Evolutionary conservation across 2,329 filamentous ascomycete species (phyloP), one percentile per base, ranked within the genome.

Genomic region (Pseudopithomyces chartarum): DNA sequence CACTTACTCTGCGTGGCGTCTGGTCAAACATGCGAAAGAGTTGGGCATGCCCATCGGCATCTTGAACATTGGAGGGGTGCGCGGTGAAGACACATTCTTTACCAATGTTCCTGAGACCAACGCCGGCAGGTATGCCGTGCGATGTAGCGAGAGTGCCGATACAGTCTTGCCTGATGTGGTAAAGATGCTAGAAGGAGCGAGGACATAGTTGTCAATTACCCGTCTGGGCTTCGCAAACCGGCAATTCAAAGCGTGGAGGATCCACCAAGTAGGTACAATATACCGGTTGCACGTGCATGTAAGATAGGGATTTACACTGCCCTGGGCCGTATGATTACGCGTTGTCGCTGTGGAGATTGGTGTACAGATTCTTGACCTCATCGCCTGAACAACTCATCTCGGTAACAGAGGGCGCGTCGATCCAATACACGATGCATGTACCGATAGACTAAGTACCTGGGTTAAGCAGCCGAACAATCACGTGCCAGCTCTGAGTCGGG

Each of bases 1-100:
- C 6, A 98, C 95, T 0, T 98, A 96, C 74, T 97, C 92, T 11
- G 95, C 95, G 0, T 99, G 92, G 92, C 83, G 94, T 56, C 76
- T 99, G 53, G 92, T 90, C 1, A 94, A 92, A 78, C 82, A 88
- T 57, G 95, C 94, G 29, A 88, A 90, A 65, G 90, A 95, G 65
- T 84, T 87, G 60, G 87, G 87, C 0, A 94, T 96, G 86, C 88
- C 92, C 15, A 90, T 98, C 71, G 93, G 88, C 0, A 88, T 97
- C 40, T 79, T 97, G 56, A 98, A 97, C 68, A 83, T 97, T 57
- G 90, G 91, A n/a, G 90, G 91, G 10, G 87, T 92, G 23, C 83
- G 91, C 65, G 90, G 90, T 15, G 90, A 96, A 70, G 88, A 92
- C n/a, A 78, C 77, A 3, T 88, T 93, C 65, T 91, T 91, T 63